phyloP scores from a whole-genome alignment of 208 protist species.

The Lotmaria passim region DNA sequence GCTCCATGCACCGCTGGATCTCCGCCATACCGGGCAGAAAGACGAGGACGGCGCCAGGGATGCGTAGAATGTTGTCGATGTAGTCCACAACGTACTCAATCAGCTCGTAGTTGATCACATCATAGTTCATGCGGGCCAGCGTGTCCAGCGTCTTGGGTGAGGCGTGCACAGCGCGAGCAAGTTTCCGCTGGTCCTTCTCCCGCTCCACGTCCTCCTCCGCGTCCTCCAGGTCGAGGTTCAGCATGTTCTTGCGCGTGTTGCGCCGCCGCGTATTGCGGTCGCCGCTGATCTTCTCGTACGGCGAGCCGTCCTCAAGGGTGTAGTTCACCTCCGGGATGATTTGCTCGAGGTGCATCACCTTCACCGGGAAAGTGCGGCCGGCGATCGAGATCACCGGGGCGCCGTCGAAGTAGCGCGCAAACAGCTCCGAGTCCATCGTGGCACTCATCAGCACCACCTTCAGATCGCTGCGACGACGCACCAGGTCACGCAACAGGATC shows the following conservation, averaged over 20 bases:
- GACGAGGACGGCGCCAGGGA: constrained; percentile 92
- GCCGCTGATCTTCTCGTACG: constrained; percentile 63
- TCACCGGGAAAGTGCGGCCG: constrained; percentile 95
- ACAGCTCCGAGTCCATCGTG: constrained; percentile 95
- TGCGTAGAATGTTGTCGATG: constrained; percentile 70
- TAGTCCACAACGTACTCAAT: constrained; percentile 91
- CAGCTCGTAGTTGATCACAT: constrained; percentile 95
- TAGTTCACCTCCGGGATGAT: constrained; percentile 89
- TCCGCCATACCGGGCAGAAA: constrained; percentile 97
- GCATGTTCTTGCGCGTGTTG: constrained; percentile 75
- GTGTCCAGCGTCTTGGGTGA: constrained; percentile 68
- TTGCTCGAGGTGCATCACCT: constrained; percentile 94
- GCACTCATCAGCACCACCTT: constrained; percentile 96
- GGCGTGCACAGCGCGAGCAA: constrained; percentile 49
- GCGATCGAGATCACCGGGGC: constrained; percentile 90
- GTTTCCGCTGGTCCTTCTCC: constrained; percentile 43
- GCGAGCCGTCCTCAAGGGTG: constrained; percentile 80
- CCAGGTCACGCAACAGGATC: constrained; percentile 90
- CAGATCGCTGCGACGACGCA: constrained; percentile 68
- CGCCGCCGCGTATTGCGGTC: constrained; percentile 52
- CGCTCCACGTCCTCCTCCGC: constrained; percentile 63
- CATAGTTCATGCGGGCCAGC: constrained; percentile 85
- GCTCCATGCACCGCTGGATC: constrained; percentile 90
- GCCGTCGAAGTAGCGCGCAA: constrained; percentile 92
- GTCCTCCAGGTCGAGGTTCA: constrained; percentile 68